These are phyloP conservation scores for Pseudodiploospora longispora DNA, from an alignment of 2,329 filamentous ascomycete species.

Conservation along the genomic window DNA sequence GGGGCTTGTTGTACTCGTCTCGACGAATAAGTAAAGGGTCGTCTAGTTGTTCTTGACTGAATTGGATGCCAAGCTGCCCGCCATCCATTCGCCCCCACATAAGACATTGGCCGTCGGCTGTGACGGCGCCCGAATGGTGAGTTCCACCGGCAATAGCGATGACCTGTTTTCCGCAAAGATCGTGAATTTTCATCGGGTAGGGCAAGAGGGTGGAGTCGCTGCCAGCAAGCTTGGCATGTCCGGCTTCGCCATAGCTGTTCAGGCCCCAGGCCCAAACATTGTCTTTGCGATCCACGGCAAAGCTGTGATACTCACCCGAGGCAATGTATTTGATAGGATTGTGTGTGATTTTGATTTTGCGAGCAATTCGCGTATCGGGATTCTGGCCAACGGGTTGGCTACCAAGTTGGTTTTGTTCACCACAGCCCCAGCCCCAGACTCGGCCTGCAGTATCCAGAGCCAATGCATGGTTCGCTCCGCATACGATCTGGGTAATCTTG, in stretches of 20 bases:
- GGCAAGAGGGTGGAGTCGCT: constrained; percentile 47
- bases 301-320: constrained; percentile 65
- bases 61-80: constrained; percentile 40
- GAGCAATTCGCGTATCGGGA: constrained; percentile 39
- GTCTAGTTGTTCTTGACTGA: constrained; percentile 36
- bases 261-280: constrained; percentile 71
- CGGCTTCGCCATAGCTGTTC: constrained; percentile 71
- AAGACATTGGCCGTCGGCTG: constrained; percentile 39
- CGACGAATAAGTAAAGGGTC: constrained; percentile 41
- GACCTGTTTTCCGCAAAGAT: constrained; percentile 52
- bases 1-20: constrained; percentile 47
- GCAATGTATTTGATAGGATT: constrained; percentile 57
- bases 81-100: constrained; percentile 48
- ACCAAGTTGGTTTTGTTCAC: constrained; percentile 47
- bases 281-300: constrained; percentile 59
- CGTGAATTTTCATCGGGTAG: constrained; percentile 54
- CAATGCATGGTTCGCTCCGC: constrained; percentile 57
- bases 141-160: constrained; percentile 54
- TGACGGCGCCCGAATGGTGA: constrained; percentile 60
- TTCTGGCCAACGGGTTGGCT: constrained; percentile 42
- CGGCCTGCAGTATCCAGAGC: constrained; percentile 40
- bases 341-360: constrained; percentile 37
- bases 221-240: constrained; percentile 31
- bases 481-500: constrained; percentile 50
- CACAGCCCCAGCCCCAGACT: constrained; percentile 18